A percentile compares a stretch with the other conserved stretches of the same genome.
Evolutionary conservation across 2,329 filamentous ascomycete species (phyloP).

Genomic region (Lasiodiplodia citricola): DNA sequence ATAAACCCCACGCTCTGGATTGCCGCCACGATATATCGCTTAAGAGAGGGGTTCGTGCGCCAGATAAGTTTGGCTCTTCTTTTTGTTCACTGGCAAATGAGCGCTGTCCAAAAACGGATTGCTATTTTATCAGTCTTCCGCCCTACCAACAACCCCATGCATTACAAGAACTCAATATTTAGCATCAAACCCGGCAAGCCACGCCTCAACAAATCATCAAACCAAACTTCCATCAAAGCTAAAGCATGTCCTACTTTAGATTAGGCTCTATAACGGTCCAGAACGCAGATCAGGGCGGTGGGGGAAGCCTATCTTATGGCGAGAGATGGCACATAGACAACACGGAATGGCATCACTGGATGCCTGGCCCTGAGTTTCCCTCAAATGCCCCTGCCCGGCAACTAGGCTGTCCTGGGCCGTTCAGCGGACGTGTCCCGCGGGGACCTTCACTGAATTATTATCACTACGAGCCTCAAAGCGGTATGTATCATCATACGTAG

Average conservation of each 20-base stretch:
- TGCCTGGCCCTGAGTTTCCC: not conserved
- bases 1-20: not conserved
- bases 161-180: not conserved
- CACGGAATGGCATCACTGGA: not conserved
- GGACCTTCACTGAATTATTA: not conserved
- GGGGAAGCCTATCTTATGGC: not conserved
- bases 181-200: not conserved
- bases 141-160: not conserved
- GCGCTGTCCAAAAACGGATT: not conserved
- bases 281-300: not conserved
- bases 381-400: not conserved
- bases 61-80: not conserved
- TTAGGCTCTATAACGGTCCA: not conserved
- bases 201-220: not conserved
- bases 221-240: not conserved
- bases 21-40: not conserved
- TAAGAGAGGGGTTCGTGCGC: not conserved
- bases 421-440: not conserved
- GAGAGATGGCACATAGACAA: not conserved
- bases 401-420: too few relatives aligned
- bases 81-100: not conserved
- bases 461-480: not conserved
- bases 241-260: not conserved
- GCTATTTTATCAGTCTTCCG: not conserved
- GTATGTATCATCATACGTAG: not conserved